A percentile compares a stretch with the other conserved stretches of the same genome.
phyloP scores from a whole-genome alignment of 2,329 filamentous ascomycete genomes.

The Trichoderma sp. region DNA sequence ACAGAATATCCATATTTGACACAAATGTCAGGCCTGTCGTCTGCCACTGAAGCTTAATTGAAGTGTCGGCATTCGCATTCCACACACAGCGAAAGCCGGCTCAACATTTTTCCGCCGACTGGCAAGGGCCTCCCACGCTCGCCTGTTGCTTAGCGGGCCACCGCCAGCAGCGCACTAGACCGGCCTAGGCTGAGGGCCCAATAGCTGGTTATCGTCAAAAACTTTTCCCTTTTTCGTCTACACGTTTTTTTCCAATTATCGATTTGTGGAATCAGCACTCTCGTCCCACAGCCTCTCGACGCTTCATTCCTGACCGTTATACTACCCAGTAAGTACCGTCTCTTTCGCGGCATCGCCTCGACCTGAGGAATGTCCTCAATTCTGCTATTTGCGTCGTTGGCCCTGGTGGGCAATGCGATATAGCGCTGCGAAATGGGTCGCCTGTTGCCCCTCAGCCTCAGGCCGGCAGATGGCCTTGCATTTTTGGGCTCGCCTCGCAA shows the following conservation, averaged over 20 bases:
- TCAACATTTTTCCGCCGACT: conserved; percentile 14
- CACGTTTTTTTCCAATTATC: conserved; percentile 24
- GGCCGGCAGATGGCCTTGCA: neutral
- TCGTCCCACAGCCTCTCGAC: conserved; percentile 11
- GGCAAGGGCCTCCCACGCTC: conserved; percentile 16
- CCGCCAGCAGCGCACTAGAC: conserved; percentile 21
- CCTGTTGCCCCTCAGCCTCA: conserved; percentile 20
- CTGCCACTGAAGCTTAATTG: neutral
- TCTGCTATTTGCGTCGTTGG: neutral
- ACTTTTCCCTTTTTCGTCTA: conserved; percentile 30
- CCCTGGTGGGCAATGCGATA: neutral
- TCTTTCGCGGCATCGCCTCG: neutral
- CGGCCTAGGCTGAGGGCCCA: conserved; percentile 27
- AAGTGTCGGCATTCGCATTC: neutral
- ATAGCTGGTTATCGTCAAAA: conserved; percentile 28
- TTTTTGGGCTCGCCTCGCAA: neutral
- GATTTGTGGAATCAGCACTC: conserved; percentile 21
- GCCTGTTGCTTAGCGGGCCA: conserved; percentile 16
- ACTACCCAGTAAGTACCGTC: neutral
- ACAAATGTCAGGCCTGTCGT: neutral
- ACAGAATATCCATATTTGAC: neutral
- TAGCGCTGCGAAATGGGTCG: conserved; percentile 7
- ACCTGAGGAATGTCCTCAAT: neutral
- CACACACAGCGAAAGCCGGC: neutral
- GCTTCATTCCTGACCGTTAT: conserved; percentile 27